These are phyloP conservation scores for Elymus sibiricus DNA, from an alignment of 176 grass and related monocot species.

Conservation along the genomic window DNA sequence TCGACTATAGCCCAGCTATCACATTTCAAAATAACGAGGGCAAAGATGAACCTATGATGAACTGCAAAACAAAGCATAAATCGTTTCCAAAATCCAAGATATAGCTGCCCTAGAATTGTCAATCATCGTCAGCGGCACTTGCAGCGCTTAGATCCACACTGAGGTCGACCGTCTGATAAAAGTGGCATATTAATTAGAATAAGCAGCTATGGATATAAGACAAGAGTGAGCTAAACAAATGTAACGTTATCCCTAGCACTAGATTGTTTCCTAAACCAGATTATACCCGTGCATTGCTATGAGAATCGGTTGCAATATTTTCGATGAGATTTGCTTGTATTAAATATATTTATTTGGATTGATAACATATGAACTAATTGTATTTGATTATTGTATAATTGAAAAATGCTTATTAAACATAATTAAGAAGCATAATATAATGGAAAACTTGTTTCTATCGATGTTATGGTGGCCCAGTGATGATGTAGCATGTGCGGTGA, in stretches of 20 bases:
- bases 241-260: background rate
- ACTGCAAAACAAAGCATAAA: background rate
- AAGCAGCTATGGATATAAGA: constrained; percentile 8
- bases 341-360: no score
- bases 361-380: no score
- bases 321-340: no score
- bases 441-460: no score
- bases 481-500: no score
- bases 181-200: constrained; percentile 6
- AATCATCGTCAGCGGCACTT: constrained; percentile 73
- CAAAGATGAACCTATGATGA: constrained; percentile 12
- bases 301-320: no score
- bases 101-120: constrained; percentile 4
- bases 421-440: no score
- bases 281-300: no score
- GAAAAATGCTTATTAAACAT: no score
- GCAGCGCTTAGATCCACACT: constrained; percentile 89
- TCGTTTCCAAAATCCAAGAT: constrained; percentile 15
- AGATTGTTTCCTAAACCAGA: background rate
- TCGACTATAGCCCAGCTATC: background rate
- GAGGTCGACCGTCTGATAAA: constrained; percentile 60
- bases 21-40: background rate
- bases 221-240: background rate
- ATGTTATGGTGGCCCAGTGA: no score
- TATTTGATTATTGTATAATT: no score